A percentile compares a stretch with the other conserved stretches of the same genome.
Evolutionary conservation across 2,329 filamentous ascomycete species (phyloP).

Genomic region (Colletotrichum spaethianum): DNA sequence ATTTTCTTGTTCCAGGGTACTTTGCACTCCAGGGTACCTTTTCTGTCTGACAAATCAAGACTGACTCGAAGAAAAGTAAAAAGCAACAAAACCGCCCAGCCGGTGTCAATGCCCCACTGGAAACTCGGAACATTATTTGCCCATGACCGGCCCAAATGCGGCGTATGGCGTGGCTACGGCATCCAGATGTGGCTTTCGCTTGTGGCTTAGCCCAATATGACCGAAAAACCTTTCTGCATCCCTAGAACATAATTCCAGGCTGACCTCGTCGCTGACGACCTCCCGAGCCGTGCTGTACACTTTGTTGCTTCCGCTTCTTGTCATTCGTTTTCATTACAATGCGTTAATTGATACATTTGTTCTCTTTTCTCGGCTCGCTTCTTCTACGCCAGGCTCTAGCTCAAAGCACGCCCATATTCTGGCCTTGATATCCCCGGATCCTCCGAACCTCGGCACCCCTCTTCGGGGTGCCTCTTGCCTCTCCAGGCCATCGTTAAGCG

Average conservation of each 20-base stretch:
- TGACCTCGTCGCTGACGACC: slow-evolving; percentile 12
- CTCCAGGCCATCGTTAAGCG: not conserved
- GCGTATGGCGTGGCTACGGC: not conserved
- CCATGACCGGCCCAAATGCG: no score
- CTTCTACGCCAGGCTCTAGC: not conserved
- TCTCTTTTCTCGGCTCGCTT: not conserved
- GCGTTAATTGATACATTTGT: slow-evolving; percentile 13
- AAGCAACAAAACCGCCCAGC: no score
- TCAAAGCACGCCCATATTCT: not conserved
- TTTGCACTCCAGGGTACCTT: not conserved
- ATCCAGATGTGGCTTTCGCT: not conserved
- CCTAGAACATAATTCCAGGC: not conserved
- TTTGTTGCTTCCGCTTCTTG: slow-evolving; percentile 6
- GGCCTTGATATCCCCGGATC: not conserved
- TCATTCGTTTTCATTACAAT: slow-evolving; percentile 32
- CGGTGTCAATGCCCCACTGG: no score
- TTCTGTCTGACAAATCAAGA: not conserved
- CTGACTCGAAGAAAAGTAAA: no score
- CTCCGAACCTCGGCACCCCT: slow-evolving; percentile 18
- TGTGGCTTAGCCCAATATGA: not conserved
- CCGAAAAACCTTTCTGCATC: slow-evolving; percentile 13
- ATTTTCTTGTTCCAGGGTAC: not conserved
- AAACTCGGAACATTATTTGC: not conserved
- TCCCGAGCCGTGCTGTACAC: not conserved
- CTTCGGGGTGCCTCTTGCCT: not conserved